Conservation (phyloP, 495 filamentous ascomycete genomes). For the Rusavskia elegans region DNA sequence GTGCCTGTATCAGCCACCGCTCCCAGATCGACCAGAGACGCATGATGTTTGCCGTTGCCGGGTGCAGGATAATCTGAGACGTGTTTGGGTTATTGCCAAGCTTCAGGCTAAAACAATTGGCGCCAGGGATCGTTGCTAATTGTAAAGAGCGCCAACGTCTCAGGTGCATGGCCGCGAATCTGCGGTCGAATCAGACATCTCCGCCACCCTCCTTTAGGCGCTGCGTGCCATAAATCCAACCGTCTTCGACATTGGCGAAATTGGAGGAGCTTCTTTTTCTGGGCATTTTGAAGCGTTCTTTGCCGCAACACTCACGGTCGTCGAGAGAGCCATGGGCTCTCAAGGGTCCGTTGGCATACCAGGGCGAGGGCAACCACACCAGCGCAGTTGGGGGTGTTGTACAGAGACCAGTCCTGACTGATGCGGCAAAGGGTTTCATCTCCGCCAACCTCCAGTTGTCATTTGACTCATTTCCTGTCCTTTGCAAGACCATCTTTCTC, state of each 20-base stretch:
- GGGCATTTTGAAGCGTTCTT: background rate
- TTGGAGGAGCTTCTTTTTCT: background rate
- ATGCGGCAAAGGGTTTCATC: conserved; percentile 1
- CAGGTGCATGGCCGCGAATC: background rate
- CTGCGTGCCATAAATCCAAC: background rate
- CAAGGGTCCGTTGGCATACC: background rate
- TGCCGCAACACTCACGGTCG: background rate
- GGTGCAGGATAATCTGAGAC: too few species aligned
- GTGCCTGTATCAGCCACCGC: too few species aligned
- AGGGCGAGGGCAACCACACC: background rate
- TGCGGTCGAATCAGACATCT: background rate
- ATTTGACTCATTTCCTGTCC: background rate
- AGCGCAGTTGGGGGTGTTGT: background rate
- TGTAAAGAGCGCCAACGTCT: background rate
- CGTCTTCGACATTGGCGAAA: background rate
- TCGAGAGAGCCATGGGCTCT: background rate
- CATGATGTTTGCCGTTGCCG: too few species aligned
- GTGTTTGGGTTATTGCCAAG: background rate
- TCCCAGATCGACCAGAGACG: too few species aligned
- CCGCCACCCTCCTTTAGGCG: background rate
- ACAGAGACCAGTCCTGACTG: background rate
- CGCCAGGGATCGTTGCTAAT: background rate
- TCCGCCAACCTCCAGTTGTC: background rate
- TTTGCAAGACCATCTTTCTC: background rate
- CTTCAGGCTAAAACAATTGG: background rate